A percentile compares a stretch with the other conserved stretches of the same genome.
phyloP scores from a whole-genome alignment of 768 basidiomycete genomes.

The Hygrocybe punicea region DNA sequence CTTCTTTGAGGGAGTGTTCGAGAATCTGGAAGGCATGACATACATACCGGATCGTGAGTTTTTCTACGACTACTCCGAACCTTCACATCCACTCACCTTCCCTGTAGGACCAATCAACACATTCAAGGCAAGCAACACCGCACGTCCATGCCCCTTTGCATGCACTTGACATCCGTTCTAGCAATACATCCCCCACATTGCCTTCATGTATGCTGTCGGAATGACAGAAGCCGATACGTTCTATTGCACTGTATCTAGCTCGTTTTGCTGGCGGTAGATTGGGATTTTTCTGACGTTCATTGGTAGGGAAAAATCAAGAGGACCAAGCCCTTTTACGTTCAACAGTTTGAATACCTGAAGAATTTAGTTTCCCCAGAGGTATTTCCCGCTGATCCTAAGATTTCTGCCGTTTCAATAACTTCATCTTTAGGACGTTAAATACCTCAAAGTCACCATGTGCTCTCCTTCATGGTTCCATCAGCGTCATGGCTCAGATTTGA shows the following conservation, averaged over 20 bases:
- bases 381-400: constrained; percentile 3
- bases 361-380: constrained; percentile 54
- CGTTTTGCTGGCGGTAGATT: not conserved
- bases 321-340: constrained; percentile 57
- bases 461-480: constrained; percentile 73
- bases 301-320: constrained; percentile 61
- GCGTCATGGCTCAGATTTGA: constrained; percentile 56
- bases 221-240: constrained; percentile 38
- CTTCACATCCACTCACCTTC: constrained; percentile 3
- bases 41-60: constrained; percentile 46
- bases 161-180: constrained; percentile 12
- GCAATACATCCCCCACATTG: constrained; percentile 49
- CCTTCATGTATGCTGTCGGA: constrained; percentile 41
- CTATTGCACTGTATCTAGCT: constrained; percentile 42
- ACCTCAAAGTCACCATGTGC: constrained; percentile 69
- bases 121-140: constrained; percentile 44
- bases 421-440: constrained; percentile 50
- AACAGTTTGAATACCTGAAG: constrained; percentile 62
- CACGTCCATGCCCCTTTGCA: not conserved
- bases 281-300: not conserved
- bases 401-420: constrained; percentile 6
- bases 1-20: constrained; percentile 66
- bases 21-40: constrained; percentile 63
- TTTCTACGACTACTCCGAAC: constrained; percentile 9
- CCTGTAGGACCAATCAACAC: constrained; percentile 42